Percentiles rank a stretch among this genome's conserved stretches.
These are phyloP conservation scores for Phallus indusiatus DNA, from an alignment of 768 basidiomycete genomes.

Conservation along the genomic window DNA sequence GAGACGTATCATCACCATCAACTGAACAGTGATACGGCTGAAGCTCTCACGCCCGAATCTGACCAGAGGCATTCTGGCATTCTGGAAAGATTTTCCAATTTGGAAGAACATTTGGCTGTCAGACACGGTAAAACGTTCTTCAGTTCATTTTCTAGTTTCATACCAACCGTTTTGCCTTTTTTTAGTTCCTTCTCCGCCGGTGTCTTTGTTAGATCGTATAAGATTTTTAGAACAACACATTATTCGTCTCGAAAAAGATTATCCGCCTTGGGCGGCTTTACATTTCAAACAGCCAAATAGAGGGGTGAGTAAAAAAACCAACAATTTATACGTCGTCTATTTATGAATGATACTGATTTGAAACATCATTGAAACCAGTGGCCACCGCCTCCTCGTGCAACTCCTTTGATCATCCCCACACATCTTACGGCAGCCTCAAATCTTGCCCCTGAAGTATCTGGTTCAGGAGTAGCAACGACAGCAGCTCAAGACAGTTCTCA, in stretches of 20 bases:
- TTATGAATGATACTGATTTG: background rate
- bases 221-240: constrained; percentile 72
- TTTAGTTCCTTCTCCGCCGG: constrained; percentile 63
- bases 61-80: constrained; percentile 43
- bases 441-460: background rate
- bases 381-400: constrained; percentile 74
- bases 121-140: constrained; percentile 49
- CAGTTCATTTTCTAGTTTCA: background rate
- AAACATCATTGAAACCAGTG: constrained; percentile 36
- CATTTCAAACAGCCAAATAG: constrained; percentile 81
- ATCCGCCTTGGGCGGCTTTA: constrained; percentile 82
- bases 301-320: constrained; percentile 47
- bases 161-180: background rate
- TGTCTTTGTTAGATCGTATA: constrained; percentile 52
- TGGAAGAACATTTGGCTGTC: constrained; percentile 65
- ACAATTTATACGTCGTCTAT: constrained; percentile 1
- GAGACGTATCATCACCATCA: background rate
- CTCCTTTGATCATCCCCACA: constrained; percentile 69
- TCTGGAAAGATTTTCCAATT: constrained; percentile 51
- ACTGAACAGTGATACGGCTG: background rate
- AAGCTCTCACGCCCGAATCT: constrained; percentile 12
- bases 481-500: constrained; percentile 8
- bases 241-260: constrained; percentile 66
- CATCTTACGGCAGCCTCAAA: constrained; percentile 33
- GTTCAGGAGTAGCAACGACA: constrained; percentile 8